A percentile compares a stretch with the other conserved stretches of the same genome.
Evolutionary conservation across 192 early-diverging fungal species (phyloP).

Genomic region (Coemansia sp.): DNA sequence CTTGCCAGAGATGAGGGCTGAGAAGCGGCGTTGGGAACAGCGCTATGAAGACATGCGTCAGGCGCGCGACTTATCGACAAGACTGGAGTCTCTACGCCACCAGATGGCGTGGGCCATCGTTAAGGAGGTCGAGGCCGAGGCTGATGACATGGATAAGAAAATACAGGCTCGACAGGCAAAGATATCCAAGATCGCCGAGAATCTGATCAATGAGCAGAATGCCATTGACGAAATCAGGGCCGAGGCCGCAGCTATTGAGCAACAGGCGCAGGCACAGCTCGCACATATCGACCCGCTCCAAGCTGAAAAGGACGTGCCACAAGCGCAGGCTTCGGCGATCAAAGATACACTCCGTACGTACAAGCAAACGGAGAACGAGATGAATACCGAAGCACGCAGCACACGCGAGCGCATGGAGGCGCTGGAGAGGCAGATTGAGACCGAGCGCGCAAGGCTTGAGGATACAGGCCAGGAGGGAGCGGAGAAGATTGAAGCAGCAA

Average conservation of each 20-base stretch:
- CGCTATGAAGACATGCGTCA: constrained; percentile 70
- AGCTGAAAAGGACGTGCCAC: constrained; percentile 18
- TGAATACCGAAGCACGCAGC: constrained; percentile 50
- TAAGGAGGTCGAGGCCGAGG: constrained; percentile 59
- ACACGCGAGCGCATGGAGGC: constrained; percentile 42
- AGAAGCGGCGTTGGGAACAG: constrained; percentile 66
- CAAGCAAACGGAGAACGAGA: constrained; percentile 53
- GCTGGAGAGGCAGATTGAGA: constrained; percentile 27
- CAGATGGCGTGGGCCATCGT: constrained; percentile 76
- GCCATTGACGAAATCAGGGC: constrained; percentile 48
- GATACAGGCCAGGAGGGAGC: constrained; percentile 37
- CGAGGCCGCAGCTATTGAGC: constrained; percentile 46
- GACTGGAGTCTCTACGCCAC: constrained; percentile 63
- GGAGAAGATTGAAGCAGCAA: constrained; percentile 16
- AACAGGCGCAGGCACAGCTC: constrained; percentile 19
- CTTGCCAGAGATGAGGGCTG: constrained; percentile 71
- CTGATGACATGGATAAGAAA: constrained; percentile 29
- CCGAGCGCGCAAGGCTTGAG: constrained; percentile 38
- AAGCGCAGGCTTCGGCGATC: constrained; percentile 14
- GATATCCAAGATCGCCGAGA: constrained; percentile 52
- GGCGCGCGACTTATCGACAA: constrained; percentile 60
- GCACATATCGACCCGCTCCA: constrained; percentile 31
- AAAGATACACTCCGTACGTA: constrained; percentile 29
- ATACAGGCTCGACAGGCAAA: constrained; percentile 30
- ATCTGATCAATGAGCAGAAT: constrained; percentile 56